Base-by-base conservation (phyloP, 208 protist species). In the Trypanosomatidae sp. region DNA sequence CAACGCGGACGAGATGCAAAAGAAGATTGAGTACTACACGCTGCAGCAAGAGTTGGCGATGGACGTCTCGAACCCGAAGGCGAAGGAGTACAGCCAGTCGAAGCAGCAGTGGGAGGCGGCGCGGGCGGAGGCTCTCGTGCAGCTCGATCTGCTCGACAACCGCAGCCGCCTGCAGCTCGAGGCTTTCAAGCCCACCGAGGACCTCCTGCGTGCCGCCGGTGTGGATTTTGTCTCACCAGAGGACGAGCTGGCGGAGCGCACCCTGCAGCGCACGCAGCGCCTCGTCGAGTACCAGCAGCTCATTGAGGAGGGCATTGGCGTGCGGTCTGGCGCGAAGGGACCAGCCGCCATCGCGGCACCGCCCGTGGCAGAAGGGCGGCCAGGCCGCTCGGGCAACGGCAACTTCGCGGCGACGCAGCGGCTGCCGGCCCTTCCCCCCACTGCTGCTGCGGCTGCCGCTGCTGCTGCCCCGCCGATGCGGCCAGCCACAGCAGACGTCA, bases 41-140 rank as follows among this genome's bases (percentile, higher is more conserved):
- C 81, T 94, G 15, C 90, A 96, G 71, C 92, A 96, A 77, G 90
- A 96, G 73, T 47, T 96, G 1, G 89, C 90, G 1, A 95, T 96
- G 90, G 92, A 96, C 50, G 87, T 83, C 43, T 82, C 91, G 41
- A 96, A 96, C 80, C 92, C 92, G 10, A 95, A 93, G 78, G 92
- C 92, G 22, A 93, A 91, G 81, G 87, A 94, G 81, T 96, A 81
- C 80, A 93, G 87, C 74, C 88, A 91, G 36, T 76, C 87, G 22
- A 90, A 90, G 66, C 91, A 90, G 77, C 78, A 92, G 25, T 87
- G 89, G 73, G 69, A 88, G 47, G 78, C 66, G 19, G 85, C 91
- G 62, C 68, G 86, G 79, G 72, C 85, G 19, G 88, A 91, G 71
- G 77, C 91, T 41, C 49, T 85, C 28, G 33, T 62, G 66, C 88